phyloP scores from a whole-genome alignment of 1,284 basidiomycete genomes.

The Moesziomyces parantarcticus region DNA sequence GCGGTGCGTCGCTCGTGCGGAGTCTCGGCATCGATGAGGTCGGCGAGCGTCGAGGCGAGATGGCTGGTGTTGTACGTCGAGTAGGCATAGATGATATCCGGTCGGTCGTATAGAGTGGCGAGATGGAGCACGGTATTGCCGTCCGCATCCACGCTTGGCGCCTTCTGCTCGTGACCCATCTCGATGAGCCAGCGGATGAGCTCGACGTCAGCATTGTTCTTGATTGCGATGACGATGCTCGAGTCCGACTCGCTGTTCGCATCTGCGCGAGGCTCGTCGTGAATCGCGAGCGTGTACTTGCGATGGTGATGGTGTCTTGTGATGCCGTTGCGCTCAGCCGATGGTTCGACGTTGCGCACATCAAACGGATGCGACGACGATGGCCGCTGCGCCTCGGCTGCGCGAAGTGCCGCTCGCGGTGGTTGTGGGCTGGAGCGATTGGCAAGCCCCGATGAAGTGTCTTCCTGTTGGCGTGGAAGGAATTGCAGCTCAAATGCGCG shows the following conservation, averaged over 20 bases:
- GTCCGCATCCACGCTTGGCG: constrained; percentile 33
- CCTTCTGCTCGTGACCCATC: constrained; percentile 53
- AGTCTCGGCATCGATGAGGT: constrained; percentile 35
- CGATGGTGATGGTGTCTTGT: constrained; percentile 20
- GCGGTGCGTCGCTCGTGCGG: constrained; percentile 77
- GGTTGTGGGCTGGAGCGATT: constrained; percentile 2
- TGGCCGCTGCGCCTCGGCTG: constrained; percentile 32
- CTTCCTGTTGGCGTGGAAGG: background rate
- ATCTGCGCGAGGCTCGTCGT: constrained; percentile 14
- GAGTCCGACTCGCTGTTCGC: constrained; percentile 11
- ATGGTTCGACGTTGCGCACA: constrained; percentile 36
- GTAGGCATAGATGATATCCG: constrained; percentile 50
- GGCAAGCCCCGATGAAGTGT: background rate
- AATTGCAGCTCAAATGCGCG: constrained; percentile 33
- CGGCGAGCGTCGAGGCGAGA: constrained; percentile 21
- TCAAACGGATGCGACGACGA: constrained; percentile 41
- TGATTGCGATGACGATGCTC: constrained; percentile 53
- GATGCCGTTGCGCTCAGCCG: constrained; percentile 3
- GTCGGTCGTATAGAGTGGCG: constrained; percentile 48
- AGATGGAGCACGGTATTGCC: constrained; percentile 50
- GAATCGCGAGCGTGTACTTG: constrained; percentile 35
- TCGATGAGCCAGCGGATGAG: constrained; percentile 62
- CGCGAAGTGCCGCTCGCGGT: constrained; percentile 26
- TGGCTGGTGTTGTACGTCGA: constrained; percentile 34
- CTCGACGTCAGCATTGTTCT: constrained; percentile 48